Base-by-base conservation (phyloP, 2,329 filamentous ascomycete genomes). In the Fusarium luffae region DNA sequence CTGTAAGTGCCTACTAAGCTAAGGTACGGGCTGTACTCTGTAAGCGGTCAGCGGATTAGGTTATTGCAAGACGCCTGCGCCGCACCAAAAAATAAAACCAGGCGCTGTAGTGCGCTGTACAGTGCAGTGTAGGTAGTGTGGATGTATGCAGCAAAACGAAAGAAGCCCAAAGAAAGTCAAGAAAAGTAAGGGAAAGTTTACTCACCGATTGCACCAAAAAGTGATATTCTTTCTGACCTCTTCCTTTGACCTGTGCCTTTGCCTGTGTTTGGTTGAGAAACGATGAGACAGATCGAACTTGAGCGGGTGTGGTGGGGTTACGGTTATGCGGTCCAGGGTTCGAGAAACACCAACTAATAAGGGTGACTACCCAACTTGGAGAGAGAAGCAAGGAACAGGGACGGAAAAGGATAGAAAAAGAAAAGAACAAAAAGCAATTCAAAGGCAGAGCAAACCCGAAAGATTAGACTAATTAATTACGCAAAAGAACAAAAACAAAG, bases 291-390 rank as follows among this genome's bases (percentile, higher is more conserved):
- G 58, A 68, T 63, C 14, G 37, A 54, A 28, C 40, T n/a, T 49
- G 37, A 66, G 47, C 44, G 58, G 69, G 68, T 72, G 72, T 73
- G 68, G 72, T 74, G 72, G 72, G 72, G 72, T 69, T 63, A 44
- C 48, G 59, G 64, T 63, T 64, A 74, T 72, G 72, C 72, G 66
- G 68, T 68, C 68, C 47, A 66, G 67, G 63, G 64, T 71, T 47
- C 32, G 16, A 72, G 32, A 49, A 67, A 49, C 61, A 60, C 54
- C 60, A 54, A 49, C 50, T 47, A 44, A 40, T 47, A n/a, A n/a
- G 34, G 21, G 41, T 21, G 57, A 57, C 41, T 47, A 32, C 21
- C 13, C 42, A 23, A 16, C 34, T 42, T 43, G 25, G 37, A 14
- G 23, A 16, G 21, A 55, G 30, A 7, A 50, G 50, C 51, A 64